These are phyloP conservation scores for Ascochyta rabiei DNA, from an alignment of 2,329 filamentous ascomycete genomes.

Conservation along the genomic window DNA sequence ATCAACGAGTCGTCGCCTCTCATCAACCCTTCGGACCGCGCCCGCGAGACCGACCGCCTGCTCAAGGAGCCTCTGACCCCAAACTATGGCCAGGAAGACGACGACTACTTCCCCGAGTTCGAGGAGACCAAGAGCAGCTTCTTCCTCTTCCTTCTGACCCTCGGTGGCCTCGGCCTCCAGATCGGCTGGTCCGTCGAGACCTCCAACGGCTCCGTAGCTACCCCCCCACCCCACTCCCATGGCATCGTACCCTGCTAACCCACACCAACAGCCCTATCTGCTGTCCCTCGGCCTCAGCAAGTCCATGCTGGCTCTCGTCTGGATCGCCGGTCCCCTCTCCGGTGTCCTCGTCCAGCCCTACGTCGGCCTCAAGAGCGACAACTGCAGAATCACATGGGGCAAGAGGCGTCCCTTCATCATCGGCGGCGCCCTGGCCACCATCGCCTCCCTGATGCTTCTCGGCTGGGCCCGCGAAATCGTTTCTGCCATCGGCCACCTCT, in stretches of 20 bases:
- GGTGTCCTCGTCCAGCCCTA: conserved; percentile 61
- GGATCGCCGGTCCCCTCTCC: conserved; percentile 62
- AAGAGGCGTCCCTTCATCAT: conserved; percentile 60
- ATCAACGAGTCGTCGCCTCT: conserved; percentile 47
- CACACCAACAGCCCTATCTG: conserved; percentile 53
- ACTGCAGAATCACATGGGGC: conserved; percentile 55
- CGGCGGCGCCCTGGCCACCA: conserved; percentile 56
- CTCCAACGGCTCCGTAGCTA: conserved; percentile 79
- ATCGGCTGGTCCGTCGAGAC: conserved; percentile 96
- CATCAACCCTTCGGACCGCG: conserved; percentile 34
- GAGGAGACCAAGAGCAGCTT: conserved; percentile 78
- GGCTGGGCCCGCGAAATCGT: conserved; percentile 63
- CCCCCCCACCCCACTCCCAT: not conserved
- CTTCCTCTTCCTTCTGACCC: conserved; percentile 85
- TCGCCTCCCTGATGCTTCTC: conserved; percentile 56
- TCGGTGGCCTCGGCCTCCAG: conserved; percentile 85
- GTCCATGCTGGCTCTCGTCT: conserved; percentile 58
- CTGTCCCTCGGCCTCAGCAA: conserved; percentile 60
- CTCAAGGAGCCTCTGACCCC: conserved; percentile 45
- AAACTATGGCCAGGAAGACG: conserved; percentile 46
- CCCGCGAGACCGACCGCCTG: conserved; percentile 40
- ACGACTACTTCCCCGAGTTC: conserved; percentile 53
- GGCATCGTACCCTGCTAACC: not conserved
- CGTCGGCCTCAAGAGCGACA: conserved; percentile 60
- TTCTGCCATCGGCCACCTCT: conserved; percentile 68